Conservation (phyloP, 177 flowering plant genomes). For the Telopea speciosissima region DNA sequence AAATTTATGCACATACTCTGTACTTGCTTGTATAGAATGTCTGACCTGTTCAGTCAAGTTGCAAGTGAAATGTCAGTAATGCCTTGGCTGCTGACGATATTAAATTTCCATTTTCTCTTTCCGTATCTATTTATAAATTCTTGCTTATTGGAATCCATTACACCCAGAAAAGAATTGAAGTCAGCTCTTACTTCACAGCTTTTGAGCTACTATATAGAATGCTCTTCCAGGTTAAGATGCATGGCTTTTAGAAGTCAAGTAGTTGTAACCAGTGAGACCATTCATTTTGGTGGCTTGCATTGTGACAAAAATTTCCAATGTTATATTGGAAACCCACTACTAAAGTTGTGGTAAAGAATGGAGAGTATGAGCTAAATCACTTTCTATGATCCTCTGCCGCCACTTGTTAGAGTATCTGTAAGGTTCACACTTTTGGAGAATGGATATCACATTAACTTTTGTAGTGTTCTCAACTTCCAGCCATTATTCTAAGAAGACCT, state of each 20-base stretch:
- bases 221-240: background rate
- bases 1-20: background rate
- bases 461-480: background rate
- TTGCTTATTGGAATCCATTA: background rate
- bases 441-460: no score
- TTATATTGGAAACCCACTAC: background rate
- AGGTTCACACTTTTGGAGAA: background rate
- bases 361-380: background rate
- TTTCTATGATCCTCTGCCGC: background rate
- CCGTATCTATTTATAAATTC: no score
- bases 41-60: background rate
- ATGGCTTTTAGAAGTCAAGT: background rate
- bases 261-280: background rate
- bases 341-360: background rate
- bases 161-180: background rate
- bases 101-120: no score
- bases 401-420: background rate
- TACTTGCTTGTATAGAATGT: background rate
- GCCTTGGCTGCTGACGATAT: background rate
- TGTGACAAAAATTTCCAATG: background rate
- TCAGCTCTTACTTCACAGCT: background rate
- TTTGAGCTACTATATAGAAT: background rate
- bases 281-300: background rate
- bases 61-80: background rate
- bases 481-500: slow-evolving; percentile 4